phyloP scores from a whole-genome alignment of 2,329 filamentous ascomycete species.

The Hypoxylon sp. region DNA sequence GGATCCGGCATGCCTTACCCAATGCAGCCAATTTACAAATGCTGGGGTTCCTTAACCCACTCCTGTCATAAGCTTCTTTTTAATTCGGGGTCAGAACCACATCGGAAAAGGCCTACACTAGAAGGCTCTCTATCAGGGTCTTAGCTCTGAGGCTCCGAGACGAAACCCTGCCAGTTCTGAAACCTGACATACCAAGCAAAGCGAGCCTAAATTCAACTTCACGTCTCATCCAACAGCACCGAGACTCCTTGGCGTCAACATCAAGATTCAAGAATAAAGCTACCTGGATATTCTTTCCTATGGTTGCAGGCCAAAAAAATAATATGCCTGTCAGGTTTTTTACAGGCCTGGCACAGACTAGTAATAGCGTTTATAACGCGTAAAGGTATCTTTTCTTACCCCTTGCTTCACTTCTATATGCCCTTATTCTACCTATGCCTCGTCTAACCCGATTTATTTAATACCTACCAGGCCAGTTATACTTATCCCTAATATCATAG shows the following conservation, averaged over 20 bases:
- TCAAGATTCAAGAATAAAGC: constrained; percentile 1
- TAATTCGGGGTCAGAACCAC: constrained; percentile 9
- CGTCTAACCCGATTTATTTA: too few species aligned
- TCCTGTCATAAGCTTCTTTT: constrained; percentile 24
- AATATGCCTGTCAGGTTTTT: too few species aligned
- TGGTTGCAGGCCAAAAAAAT: too few species aligned
- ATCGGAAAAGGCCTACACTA: constrained; percentile 12
- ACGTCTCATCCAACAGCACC: constrained; percentile 19
- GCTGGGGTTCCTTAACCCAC: constrained; percentile 14
- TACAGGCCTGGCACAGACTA: too few species aligned
- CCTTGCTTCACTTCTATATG: too few species aligned
- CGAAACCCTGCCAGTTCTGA: constrained; percentile 37
- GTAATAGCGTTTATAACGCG: too few species aligned
- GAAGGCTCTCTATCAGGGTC: constrained; percentile 16
- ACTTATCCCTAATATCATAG: too few species aligned
- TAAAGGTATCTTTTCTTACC: too few species aligned
- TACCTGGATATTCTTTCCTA: neutral
- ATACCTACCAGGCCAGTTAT: too few species aligned
- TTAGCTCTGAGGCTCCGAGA: constrained; percentile 30
- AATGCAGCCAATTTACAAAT: constrained; percentile 13
- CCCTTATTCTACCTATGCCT: too few species aligned
- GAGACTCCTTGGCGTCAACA: constrained; percentile 1
- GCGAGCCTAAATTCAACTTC: constrained; percentile 37
- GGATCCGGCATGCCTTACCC: constrained; percentile 27
- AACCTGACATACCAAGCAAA: constrained; percentile 32